These are phyloP conservation scores for Mycosarcoma mackinlayi DNA, from an alignment of 1,284 basidiomycete species.

Conservation along the genomic window DNA sequence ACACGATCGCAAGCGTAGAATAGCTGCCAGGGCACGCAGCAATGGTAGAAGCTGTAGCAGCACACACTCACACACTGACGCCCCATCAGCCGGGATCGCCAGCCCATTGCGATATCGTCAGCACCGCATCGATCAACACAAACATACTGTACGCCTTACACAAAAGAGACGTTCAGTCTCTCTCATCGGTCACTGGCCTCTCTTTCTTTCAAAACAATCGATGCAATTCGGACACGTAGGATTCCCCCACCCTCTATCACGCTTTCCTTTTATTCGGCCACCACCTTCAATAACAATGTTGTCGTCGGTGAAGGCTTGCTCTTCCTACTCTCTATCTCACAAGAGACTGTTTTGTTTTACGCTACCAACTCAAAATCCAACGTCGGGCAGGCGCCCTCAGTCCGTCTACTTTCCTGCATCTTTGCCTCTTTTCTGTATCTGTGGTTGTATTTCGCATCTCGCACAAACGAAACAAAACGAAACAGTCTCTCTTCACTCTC, in stretches of 20 bases:
- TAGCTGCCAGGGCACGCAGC: no score
- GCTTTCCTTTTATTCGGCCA: neutral
- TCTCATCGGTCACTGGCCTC: slow-evolving; percentile 16
- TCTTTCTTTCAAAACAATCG: neutral
- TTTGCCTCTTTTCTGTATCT: neutral
- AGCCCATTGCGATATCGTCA: no score
- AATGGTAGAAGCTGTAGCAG: no score
- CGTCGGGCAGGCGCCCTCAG: slow-evolving; percentile 57
- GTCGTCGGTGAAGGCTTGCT: no score
- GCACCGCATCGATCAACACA: neutral
- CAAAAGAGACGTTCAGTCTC: slow-evolving; percentile 39
- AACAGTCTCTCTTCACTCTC: slow-evolving; percentile 15
- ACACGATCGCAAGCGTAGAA: no score
- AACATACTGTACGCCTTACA: neutral
- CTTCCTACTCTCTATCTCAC: neutral
- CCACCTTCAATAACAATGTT: no score
- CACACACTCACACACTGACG: neutral
- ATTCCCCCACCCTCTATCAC: slow-evolving; percentile 4
- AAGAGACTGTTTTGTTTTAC: slow-evolving; percentile 16
- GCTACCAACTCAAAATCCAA: slow-evolving; percentile 19
- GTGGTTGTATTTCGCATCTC: slow-evolving; percentile 50
- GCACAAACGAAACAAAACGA: slow-evolving; percentile 1
- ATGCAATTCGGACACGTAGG: slow-evolving; percentile 46
- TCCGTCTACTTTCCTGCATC: slow-evolving; percentile 33
- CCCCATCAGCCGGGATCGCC: no score